Evolutionary conservation across 768 basidiomycete genomes (phyloP).

Genomic region (Russula compacta): DNA sequence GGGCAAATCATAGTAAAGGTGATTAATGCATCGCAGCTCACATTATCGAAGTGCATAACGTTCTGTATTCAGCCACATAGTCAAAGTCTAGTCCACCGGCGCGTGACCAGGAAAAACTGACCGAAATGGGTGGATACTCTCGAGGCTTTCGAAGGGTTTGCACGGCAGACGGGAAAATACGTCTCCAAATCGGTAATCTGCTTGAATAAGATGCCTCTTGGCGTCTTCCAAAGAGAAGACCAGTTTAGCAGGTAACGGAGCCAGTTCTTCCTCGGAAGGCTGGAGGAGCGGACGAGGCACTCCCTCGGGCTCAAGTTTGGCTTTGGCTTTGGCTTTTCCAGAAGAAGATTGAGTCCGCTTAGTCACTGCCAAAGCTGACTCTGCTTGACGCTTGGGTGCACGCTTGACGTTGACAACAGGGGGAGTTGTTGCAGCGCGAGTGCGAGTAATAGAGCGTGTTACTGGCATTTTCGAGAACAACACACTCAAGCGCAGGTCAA

Average conservation of each 20-base stretch:
- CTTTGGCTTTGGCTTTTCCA: neutral
- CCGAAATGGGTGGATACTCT: slow-evolving; percentile 78
- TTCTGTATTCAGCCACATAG: slow-evolving; percentile 30
- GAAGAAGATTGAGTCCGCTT: slow-evolving; percentile 7
- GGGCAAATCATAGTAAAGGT: neutral
- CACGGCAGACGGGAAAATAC: slow-evolving; percentile 60
- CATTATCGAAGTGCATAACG: slow-evolving; percentile 65
- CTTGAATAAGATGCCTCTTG: slow-evolving; percentile 55
- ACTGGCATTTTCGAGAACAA: slow-evolving; percentile 17
- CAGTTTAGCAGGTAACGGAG: slow-evolving; percentile 57
- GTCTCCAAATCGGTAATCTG: slow-evolving; percentile 62
- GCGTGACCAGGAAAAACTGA: slow-evolving; percentile 24
- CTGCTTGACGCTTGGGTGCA: slow-evolving; percentile 1
- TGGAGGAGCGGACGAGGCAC: neutral
- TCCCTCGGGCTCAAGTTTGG: neutral
- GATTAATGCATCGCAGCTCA: slow-evolving; percentile 28
- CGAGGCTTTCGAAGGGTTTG: slow-evolving; percentile 67
- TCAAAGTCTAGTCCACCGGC: neutral
- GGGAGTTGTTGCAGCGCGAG: neutral
- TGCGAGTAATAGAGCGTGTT: slow-evolving; percentile 23
- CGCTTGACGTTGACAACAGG: neutral
- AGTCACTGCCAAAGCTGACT: neutral
- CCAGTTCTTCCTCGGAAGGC: slow-evolving; percentile 2
- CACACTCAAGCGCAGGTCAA: neutral
- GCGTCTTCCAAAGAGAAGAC: slow-evolving; percentile 74